Conservation (phyloP, 169 alveolate genomes). For the Plasmodium ovale region DNA sequence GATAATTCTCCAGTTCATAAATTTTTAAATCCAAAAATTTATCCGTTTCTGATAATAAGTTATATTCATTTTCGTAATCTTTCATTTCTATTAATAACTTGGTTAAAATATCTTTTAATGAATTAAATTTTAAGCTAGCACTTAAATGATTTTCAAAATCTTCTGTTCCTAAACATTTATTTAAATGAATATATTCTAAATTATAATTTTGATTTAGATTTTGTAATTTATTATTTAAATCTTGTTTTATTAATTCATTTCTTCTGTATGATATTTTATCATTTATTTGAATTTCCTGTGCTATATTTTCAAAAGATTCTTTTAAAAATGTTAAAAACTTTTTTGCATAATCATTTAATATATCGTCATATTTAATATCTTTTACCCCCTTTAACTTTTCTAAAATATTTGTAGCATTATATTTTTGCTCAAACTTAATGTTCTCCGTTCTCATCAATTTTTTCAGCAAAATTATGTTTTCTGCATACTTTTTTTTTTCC, state of each 20-base stretch:
- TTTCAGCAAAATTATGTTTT: slow-evolving; percentile 56
- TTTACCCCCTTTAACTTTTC: slow-evolving; percentile 64
- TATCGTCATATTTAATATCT: slow-evolving; percentile 65
- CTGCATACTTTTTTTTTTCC: slow-evolving; percentile 41
- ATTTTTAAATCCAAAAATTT: slow-evolving; percentile 61
- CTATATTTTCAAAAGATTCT: slow-evolving; percentile 66
- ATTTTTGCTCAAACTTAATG: slow-evolving; percentile 70
- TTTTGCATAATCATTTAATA: slow-evolving; percentile 65
- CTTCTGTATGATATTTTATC: slow-evolving; percentile 67
- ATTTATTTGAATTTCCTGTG: slow-evolving; percentile 74
- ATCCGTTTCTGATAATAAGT: slow-evolving; percentile 58
- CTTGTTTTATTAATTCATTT: slow-evolving; percentile 73
- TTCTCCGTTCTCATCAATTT: slow-evolving; percentile 69
- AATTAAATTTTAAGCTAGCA: slow-evolving; percentile 68
- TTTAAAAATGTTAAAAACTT: slow-evolving; percentile 66
- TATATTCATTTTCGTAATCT: slow-evolving; percentile 56
- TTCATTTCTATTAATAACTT: slow-evolving; percentile 67
- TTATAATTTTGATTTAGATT: slow-evolving; percentile 44
- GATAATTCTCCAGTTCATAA: slow-evolving; percentile 51
- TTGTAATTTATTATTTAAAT: slow-evolving; percentile 70
- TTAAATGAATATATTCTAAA: slow-evolving; percentile 67
- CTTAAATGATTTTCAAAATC: slow-evolving; percentile 68
- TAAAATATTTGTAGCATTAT: slow-evolving; percentile 54
- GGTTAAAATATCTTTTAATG: slow-evolving; percentile 67
- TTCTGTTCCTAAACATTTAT: slow-evolving; percentile 72